These are phyloP conservation scores for Microdochium paspali DNA, from an alignment of 2,329 filamentous ascomycete species.

Conservation along the genomic window DNA sequence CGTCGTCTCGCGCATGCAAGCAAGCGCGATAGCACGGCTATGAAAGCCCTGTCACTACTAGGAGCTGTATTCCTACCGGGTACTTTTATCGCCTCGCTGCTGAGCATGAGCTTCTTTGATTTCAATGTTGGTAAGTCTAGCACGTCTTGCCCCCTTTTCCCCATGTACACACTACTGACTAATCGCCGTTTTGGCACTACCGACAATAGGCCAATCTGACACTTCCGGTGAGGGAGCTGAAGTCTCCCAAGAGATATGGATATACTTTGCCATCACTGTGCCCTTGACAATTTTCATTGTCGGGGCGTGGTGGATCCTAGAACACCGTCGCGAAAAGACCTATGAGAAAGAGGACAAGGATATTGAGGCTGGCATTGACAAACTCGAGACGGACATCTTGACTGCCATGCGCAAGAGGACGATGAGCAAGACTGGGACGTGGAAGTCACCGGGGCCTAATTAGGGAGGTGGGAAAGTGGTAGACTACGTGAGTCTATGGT, in stretches of 20 bases:
- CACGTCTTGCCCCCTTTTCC: neutral
- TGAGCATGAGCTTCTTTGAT: slow-evolving; percentile 60
- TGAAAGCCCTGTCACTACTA: slow-evolving; percentile 56
- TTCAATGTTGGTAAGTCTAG: slow-evolving; percentile 35
- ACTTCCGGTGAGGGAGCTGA: slow-evolving; percentile 23
- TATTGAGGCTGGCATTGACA: slow-evolving; percentile 43
- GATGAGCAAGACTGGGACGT: slow-evolving; percentile 46
- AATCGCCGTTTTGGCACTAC: neutral
- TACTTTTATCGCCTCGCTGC: slow-evolving; percentile 53
- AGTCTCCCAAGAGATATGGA: slow-evolving; percentile 46
- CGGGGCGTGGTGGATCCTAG: slow-evolving; percentile 43
- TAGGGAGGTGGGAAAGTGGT: too few relatives aligned
- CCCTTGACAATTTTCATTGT: slow-evolving; percentile 48
- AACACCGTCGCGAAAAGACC: slow-evolving; percentile 36
- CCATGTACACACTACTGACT: slow-evolving; percentile 1
- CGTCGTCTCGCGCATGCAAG: slow-evolving; percentile 48
- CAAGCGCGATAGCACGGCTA: slow-evolving; percentile 52
- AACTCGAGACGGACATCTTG: slow-evolving; percentile 49
- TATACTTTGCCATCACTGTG: slow-evolving; percentile 53
- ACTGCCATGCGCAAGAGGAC: slow-evolving; percentile 45
- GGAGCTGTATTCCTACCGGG: slow-evolving; percentile 55
- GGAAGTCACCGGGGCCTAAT: slow-evolving; percentile 25
- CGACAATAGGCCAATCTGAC: slow-evolving; percentile 1
- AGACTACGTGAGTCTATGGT: too few relatives aligned
- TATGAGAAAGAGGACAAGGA: slow-evolving; percentile 40